phyloP scores from a whole-genome alignment of 2,329 filamentous ascomycete species.

The Xylariaceae sp. region DNA sequence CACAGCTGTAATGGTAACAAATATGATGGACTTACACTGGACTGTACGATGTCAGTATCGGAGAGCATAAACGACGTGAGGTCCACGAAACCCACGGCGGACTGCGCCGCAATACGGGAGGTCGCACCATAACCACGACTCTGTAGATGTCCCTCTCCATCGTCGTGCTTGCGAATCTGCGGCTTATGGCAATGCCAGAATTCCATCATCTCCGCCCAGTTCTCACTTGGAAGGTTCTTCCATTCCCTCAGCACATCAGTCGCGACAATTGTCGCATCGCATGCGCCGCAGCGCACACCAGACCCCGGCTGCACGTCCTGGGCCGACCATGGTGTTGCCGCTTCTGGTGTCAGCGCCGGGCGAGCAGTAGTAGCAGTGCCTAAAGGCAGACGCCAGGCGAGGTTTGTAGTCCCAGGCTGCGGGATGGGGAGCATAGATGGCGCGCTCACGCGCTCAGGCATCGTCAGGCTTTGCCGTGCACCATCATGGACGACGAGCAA shows the following conservation, averaged over 20 bases:
- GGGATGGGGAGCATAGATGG: slow-evolving; percentile 34
- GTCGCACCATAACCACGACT: slow-evolving; percentile 80
- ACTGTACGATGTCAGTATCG: slow-evolving; percentile 56
- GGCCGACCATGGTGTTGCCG: slow-evolving; percentile 53
- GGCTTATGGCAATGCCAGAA: slow-evolving; percentile 99
- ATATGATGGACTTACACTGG: slow-evolving; percentile 33
- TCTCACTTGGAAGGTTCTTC: slow-evolving; percentile 93
- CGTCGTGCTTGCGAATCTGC: slow-evolving; percentile 46
- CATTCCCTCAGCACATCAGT: slow-evolving; percentile 50
- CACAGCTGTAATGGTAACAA: slow-evolving; percentile 9
- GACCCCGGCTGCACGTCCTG: slow-evolving; percentile 36
- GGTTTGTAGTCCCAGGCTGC: slow-evolving; percentile 24
- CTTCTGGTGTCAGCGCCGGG: slow-evolving; percentile 12
- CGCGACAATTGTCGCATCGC: slow-evolving; percentile 34
- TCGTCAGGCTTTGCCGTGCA: slow-evolving; percentile 26
- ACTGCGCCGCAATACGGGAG: slow-evolving; percentile 63
- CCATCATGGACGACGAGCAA: slow-evolving; percentile 47
- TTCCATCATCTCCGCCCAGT: slow-evolving; percentile 99
- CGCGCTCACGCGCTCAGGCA: slow-evolving; percentile 39
- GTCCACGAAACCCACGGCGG: slow-evolving; percentile 74
- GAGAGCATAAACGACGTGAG: slow-evolving; percentile 70
- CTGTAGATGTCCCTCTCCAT: slow-evolving; percentile 40
- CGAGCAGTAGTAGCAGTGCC: slow-evolving; percentile 2
- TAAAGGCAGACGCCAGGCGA: slow-evolving; percentile 54
- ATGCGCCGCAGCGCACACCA: slow-evolving; percentile 39